phyloP scores from a whole-genome alignment of 208 protist genomes.

The Acanthamoeba divionensis region DNA sequence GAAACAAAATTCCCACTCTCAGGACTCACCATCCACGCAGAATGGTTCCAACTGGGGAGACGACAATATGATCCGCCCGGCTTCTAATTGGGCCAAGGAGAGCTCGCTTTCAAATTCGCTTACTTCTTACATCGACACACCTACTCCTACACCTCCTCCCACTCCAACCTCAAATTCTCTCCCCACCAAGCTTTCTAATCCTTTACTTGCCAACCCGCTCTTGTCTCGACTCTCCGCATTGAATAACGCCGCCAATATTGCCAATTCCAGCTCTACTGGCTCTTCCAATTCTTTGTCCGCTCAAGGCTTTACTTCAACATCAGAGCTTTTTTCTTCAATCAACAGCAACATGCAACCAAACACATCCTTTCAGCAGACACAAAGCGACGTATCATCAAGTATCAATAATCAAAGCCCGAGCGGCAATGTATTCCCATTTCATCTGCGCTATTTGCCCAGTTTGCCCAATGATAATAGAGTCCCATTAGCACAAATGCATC shows the following conservation, averaged over 20 bases:
- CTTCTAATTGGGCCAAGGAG: too few relatives aligned
- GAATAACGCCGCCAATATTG: too few relatives aligned
- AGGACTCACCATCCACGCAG: neutral
- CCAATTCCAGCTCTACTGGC: too few relatives aligned
- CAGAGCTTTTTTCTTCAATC: neutral
- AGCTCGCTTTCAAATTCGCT: too few relatives aligned
- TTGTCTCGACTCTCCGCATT: neutral
- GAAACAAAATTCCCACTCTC: neutral
- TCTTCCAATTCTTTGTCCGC: too few relatives aligned
- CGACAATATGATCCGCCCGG: too few relatives aligned
- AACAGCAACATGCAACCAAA: neutral
- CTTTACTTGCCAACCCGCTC: neutral
- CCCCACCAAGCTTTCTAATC: neutral
- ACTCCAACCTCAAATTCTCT: neutral
- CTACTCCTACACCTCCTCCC: too few relatives aligned
- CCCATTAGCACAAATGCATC: neutral
- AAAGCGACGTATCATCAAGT: neutral
- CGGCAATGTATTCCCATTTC: too few relatives aligned
- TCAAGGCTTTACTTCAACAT: neutral
- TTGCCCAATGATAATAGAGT: neutral
- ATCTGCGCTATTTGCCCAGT: neutral
- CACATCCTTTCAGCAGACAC: neutral
- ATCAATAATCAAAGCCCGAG: too few relatives aligned
- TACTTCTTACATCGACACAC: too few relatives aligned
- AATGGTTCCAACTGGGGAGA: too few relatives aligned